These are phyloP conservation scores for Madurella fahalii DNA, from an alignment of 2,329 filamentous ascomycete species.

Conservation along the genomic window DNA sequence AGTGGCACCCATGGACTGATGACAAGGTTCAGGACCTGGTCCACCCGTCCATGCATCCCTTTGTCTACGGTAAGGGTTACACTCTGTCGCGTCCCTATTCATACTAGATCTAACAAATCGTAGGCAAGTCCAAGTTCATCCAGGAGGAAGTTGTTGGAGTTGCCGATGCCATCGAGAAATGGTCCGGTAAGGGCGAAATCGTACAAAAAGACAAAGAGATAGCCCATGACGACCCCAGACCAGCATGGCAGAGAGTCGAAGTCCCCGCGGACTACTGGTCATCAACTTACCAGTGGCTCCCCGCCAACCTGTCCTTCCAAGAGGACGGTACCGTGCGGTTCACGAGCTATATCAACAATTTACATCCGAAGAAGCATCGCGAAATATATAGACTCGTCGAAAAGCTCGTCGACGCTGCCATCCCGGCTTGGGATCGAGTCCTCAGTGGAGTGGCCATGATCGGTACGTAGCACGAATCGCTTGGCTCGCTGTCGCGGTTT, in stretches of 20 bases:
- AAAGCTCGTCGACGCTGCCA: conserved; percentile 32
- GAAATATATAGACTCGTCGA: conserved; percentile 35
- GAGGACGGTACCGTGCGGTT: conserved; percentile 31
- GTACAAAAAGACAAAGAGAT: conserved; percentile 3
- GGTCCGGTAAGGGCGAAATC: conserved; percentile 25
- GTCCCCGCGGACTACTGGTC: conserved; percentile 25
- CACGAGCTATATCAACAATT: conserved; percentile 44
- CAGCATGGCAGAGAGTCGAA: not conserved
- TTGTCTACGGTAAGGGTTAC: conserved; percentile 39
- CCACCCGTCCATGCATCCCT: conserved; percentile 56
- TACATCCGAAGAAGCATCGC: conserved; percentile 35
- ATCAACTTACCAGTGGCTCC: conserved; percentile 33
- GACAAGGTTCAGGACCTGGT: conserved; percentile 54
- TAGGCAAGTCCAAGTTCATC: conserved; percentile 30
- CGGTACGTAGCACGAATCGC: not conserved
- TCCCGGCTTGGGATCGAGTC: conserved; percentile 40
- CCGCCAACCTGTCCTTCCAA: conserved; percentile 34
- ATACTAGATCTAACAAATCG: not conserved
- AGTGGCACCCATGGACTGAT: conserved; percentile 55
- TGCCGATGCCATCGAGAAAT: conserved; percentile 25
- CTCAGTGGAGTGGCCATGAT: conserved; percentile 1
- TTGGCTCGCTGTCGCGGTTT: too few relatives aligned
- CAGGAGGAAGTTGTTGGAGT: conserved; percentile 30
- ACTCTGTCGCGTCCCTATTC: not conserved
- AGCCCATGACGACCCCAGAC: not conserved